phyloP scores from a whole-genome alignment of 192 early-diverging fungal species.

The Physocladia obscura region DNA sequence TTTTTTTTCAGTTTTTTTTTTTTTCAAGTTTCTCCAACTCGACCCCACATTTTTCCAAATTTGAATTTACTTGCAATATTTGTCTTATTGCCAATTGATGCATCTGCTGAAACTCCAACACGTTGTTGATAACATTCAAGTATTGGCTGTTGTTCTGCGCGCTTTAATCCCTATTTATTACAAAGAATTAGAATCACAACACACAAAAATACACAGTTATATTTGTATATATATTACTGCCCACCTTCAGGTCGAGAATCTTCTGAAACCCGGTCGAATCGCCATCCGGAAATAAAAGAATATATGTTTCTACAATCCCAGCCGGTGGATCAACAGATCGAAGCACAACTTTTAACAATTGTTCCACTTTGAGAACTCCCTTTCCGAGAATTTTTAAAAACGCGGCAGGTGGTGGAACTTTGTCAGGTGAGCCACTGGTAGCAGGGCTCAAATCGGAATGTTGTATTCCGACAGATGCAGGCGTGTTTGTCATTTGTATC shows the following conservation, averaged over 20 bases:
- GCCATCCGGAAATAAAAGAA: constrained; percentile 78
- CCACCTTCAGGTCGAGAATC: constrained; percentile 81
- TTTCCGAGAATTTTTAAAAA: constrained; percentile 81
- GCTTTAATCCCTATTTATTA: constrained; percentile 38
- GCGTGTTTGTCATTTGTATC: constrained; percentile 59
- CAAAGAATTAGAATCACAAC: neutral
- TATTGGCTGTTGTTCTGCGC: constrained; percentile 36
- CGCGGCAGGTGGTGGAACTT: constrained; percentile 58
- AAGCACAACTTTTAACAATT: constrained; percentile 87
- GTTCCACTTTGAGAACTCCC: constrained; percentile 79
- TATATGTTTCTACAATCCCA: constrained; percentile 83
- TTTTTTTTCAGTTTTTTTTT: no score
- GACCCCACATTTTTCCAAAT: constrained; percentile 17
- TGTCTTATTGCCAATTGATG: neutral
- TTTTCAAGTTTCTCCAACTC: no score
- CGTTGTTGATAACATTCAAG: constrained; percentile 41
- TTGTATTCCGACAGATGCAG: constrained; percentile 54
- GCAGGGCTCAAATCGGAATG: constrained; percentile 2
- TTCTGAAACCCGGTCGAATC: constrained; percentile 71
- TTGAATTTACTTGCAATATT: neutral
- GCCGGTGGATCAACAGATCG: constrained; percentile 79
- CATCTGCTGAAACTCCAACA: constrained; percentile 13
- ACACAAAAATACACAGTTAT: neutral
- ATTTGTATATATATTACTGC: no score
- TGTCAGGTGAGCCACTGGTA: constrained; percentile 23